Conservation (phyloP, 2,329 filamentous ascomycete genomes). For the Chalara sp. region DNA sequence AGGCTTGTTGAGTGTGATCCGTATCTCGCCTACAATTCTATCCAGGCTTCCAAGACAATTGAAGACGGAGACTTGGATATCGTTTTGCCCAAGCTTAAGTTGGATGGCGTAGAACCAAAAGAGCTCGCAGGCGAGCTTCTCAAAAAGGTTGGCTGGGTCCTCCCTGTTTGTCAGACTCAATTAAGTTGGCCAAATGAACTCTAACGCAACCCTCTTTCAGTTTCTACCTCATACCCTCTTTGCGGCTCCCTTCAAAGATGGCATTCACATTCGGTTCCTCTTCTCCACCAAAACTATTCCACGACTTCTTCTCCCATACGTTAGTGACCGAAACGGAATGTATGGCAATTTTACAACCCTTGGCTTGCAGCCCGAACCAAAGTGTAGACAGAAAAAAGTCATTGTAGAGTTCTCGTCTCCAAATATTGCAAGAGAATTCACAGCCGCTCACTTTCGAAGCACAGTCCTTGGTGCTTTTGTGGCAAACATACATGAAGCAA, state of each 20-base stretch:
- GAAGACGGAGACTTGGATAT: conserved; percentile 4
- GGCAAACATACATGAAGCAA: conserved; percentile 51
- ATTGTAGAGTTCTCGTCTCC: conserved; percentile 61
- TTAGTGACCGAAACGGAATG: conserved; percentile 47
- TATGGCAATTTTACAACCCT: conserved; percentile 58
- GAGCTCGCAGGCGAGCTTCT: conserved; percentile 1
- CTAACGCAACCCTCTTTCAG: conserved; percentile 21
- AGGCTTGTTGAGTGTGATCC: conserved; percentile 1
- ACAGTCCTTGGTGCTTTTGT: conserved; percentile 63
- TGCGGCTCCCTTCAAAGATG: conserved; percentile 45
- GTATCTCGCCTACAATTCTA: conserved; percentile 2
- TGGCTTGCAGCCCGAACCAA: conserved; percentile 43
- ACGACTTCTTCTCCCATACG: conserved; percentile 49
- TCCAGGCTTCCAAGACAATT: background rate
- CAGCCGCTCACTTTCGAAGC: conserved; percentile 57
- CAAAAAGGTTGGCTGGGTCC: background rate
- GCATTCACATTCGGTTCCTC: conserved; percentile 58
- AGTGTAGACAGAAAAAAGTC: conserved; percentile 29
- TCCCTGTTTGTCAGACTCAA: background rate
- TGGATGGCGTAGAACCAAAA: background rate
- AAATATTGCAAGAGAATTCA: conserved; percentile 62
- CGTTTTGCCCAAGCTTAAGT: conserved; percentile 4
- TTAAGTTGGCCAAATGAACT: background rate
- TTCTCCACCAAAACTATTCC: conserved; percentile 53
- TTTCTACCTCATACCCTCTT: conserved; percentile 54